These are phyloP conservation scores for Apophysomyces sp. DNA, from an alignment of 371 early-diverging fungal genomes.

Conservation along the genomic window DNA sequence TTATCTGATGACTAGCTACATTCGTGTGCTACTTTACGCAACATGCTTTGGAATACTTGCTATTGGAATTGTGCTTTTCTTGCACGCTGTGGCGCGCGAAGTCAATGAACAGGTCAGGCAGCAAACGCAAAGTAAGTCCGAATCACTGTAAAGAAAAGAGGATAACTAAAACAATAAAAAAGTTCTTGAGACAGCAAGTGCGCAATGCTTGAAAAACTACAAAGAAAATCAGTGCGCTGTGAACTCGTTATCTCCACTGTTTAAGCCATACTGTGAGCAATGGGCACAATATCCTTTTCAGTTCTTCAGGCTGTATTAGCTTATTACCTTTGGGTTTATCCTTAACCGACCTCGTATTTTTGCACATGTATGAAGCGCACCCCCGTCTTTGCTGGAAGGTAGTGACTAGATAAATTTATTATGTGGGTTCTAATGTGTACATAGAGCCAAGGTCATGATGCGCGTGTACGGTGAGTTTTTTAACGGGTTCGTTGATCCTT, in stretches of 20 bases:
- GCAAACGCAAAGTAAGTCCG: background rate
- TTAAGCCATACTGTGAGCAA: constrained; percentile 6
- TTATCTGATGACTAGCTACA: background rate
- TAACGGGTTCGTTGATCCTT: constrained; percentile 14
- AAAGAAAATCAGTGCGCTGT: constrained; percentile 10
- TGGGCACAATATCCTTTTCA: constrained; percentile 13
- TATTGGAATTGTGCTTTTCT: background rate
- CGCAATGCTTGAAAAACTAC: constrained; percentile 9
- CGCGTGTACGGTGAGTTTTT: constrained; percentile 10
- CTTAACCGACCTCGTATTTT: background rate
- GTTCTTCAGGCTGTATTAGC: background rate
- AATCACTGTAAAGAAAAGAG: background rate
- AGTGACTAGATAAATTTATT: background rate
- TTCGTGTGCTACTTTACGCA: background rate
- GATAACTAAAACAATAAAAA: background rate
- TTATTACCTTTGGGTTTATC: background rate
- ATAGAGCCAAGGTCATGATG: constrained; percentile 4
- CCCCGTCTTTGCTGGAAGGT: background rate
- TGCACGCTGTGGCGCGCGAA: background rate
- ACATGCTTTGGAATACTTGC: background rate
- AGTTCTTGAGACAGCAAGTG: background rate
- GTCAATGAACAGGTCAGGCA: background rate
- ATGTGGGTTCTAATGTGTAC: background rate
- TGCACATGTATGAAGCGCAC: constrained; percentile 8
- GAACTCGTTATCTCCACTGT: background rate